These are phyloP conservation scores for Mycosphaerella sp. DNA, from an alignment of 2,329 filamentous ascomycete species.

Conservation along the genomic window DNA sequence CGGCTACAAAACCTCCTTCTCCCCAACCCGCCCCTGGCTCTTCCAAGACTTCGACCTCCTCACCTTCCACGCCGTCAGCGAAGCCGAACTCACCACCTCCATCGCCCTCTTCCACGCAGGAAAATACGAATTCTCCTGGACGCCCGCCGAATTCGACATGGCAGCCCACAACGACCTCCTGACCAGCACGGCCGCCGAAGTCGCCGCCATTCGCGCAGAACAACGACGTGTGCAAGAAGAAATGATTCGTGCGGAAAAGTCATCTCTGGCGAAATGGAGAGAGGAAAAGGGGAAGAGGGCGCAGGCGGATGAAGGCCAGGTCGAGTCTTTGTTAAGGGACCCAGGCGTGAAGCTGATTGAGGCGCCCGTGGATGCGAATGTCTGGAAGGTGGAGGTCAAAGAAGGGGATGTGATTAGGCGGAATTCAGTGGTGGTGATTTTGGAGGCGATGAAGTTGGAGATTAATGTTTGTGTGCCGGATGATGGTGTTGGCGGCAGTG, in stretches of 20 bases:
- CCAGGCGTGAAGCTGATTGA: conserved; percentile 35
- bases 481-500: conserved; percentile 19
- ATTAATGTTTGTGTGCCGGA: conserved; percentile 40
- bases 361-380: conserved; percentile 41
- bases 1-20: conserved; percentile 47
- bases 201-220: conserved; percentile 39
- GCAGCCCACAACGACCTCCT: conserved; percentile 48
- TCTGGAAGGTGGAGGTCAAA: conserved; percentile 39
- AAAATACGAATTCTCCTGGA: conserved; percentile 47
- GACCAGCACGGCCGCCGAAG: conserved; percentile 43
- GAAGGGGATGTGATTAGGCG: conserved; percentile 35
- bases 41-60: conserved; percentile 54
- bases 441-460: conserved; percentile 45
- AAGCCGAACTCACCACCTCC: conserved; percentile 46
- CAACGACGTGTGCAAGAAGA: conserved; percentile 46
- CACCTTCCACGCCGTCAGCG: conserved; percentile 49
- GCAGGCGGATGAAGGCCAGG: conserved; percentile 41
- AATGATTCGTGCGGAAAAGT: conserved; percentile 44
- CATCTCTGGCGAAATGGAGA: conserved; percentile 39
- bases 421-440: conserved; percentile 35
- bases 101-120: conserved; percentile 47
- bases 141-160: conserved; percentile 50
- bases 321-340: conserved; percentile 44
- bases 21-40: conserved; percentile 45
- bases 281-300: conserved; percentile 40